A percentile compares a stretch with the other conserved stretches of the same genome.
Evolutionary conservation across 2,329 filamentous ascomycete species (phyloP).

Genomic region (Orbilia brochopaga): DNA sequence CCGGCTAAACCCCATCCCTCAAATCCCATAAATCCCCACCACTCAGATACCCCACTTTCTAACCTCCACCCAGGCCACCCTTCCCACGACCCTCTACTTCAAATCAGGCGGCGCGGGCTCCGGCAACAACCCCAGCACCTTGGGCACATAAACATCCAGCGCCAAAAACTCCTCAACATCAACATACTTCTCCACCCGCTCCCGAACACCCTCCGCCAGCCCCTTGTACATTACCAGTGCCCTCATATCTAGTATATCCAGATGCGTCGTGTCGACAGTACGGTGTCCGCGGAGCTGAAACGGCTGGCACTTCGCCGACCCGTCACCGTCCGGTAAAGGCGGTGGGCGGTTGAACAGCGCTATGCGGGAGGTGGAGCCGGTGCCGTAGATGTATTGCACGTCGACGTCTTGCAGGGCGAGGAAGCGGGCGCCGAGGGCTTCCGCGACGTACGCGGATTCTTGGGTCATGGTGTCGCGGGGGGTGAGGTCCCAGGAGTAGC

Average conservation of each 20-base stretch:
- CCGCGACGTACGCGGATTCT: neutral
- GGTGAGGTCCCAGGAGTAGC: neutral
- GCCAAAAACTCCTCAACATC: neutral
- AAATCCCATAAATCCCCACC: no score
- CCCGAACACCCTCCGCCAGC: neutral
- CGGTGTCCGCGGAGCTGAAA: neutral
- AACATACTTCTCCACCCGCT: neutral
- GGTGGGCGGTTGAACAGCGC: neutral
- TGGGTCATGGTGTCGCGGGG: neutral
- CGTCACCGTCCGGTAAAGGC: neutral
- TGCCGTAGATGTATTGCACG: neutral
- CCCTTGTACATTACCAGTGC: neutral
- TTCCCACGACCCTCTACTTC: no score
- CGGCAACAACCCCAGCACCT: neutral
- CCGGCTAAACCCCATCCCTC: no score
- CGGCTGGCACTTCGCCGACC: neutral
- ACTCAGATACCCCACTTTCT: no score
- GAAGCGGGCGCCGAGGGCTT: neutral
- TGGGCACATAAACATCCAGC: neutral
- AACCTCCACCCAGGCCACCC: no score
- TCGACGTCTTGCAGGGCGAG: neutral
- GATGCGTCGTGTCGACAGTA: neutral
- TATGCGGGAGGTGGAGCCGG: neutral
- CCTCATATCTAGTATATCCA: neutral
- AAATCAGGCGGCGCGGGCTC: neutral